Conservation (phyloP, 2,329 filamentous ascomycete species). For the Emmonsia crescens region DNA sequence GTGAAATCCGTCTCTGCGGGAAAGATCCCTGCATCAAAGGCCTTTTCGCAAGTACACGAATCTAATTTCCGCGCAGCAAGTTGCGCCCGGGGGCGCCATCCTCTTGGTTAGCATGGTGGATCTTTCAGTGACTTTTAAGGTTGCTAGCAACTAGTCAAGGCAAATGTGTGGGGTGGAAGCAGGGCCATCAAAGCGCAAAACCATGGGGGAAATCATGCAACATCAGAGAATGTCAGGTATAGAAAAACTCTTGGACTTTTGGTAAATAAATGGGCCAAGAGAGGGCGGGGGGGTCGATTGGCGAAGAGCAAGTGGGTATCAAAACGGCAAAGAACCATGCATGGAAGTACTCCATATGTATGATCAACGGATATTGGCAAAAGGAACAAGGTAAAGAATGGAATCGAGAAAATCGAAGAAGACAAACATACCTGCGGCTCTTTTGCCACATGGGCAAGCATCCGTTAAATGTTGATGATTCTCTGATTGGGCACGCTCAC, state of each 20-base stretch:
- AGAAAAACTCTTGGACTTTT: too few species aligned
- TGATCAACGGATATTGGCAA: not conserved
- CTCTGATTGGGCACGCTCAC: conserved; percentile 59
- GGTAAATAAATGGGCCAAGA: too few species aligned
- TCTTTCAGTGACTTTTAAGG: not conserved
- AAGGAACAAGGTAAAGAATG: not conserved
- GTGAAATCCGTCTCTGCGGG: conserved; percentile 81
- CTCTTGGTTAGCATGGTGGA: not conserved
- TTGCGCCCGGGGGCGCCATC: not conserved
- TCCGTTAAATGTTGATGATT: conserved; percentile 46
- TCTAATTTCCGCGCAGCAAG: conserved; percentile 28
- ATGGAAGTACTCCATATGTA: not conserved
- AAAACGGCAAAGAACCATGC: not conserved
- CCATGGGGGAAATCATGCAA: conserved; percentile 16
- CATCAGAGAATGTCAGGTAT: not conserved
- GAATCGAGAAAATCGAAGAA: not conserved
- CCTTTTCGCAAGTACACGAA: conserved; percentile 76
- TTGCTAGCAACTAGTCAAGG: not conserved
- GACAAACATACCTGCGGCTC: conserved; percentile 52
- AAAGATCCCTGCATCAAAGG: conserved; percentile 49
- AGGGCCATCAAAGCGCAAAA: not conserved
- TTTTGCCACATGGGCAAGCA: conserved; percentile 66
- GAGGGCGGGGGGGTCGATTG: too few species aligned
- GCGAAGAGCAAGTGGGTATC: not conserved
- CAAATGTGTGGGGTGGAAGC: not conserved